Evolutionary conservation across 441 rosid species (phyloP).

Genomic region (Eruca vesicaria): DNA sequence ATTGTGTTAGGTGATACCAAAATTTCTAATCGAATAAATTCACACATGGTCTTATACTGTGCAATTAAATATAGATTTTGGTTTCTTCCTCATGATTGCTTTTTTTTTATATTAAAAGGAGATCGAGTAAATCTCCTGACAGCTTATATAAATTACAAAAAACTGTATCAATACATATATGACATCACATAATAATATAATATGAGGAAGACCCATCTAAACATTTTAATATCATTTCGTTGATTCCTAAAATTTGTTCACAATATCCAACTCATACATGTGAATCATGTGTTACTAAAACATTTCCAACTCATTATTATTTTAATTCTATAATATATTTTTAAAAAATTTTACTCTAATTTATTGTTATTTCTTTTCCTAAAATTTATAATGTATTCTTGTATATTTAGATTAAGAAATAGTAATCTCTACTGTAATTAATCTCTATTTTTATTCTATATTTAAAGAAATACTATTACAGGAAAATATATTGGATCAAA

Average conservation of each 20-base stretch:
- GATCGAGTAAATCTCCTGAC: neutral
- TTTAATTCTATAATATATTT: neutral
- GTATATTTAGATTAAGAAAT: no score
- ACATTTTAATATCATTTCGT: neutral
- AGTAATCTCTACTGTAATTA: neutral
- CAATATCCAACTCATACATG: neutral
- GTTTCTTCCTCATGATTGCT: neutral
- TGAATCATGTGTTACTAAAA: neutral
- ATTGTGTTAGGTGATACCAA: neutral
- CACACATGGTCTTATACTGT: neutral
- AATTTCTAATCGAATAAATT: neutral
- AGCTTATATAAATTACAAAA: neutral
- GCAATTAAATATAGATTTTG: neutral
- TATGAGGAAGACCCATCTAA: neutral
- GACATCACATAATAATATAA: neutral
- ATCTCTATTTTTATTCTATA: no score
- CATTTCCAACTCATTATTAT: neutral
- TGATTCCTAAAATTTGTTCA: neutral
- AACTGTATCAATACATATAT: neutral
- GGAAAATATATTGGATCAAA: neutral
- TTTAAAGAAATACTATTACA: no score
- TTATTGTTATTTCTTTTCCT: neutral
- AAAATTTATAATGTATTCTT: no score
- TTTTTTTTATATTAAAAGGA: neutral
- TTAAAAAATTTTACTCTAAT: neutral